Evolutionary conservation across 2,329 filamentous ascomycete species (phyloP), one percentile per base, ranked within the genome.

Genomic region (Diaporthe humulicola): DNA sequence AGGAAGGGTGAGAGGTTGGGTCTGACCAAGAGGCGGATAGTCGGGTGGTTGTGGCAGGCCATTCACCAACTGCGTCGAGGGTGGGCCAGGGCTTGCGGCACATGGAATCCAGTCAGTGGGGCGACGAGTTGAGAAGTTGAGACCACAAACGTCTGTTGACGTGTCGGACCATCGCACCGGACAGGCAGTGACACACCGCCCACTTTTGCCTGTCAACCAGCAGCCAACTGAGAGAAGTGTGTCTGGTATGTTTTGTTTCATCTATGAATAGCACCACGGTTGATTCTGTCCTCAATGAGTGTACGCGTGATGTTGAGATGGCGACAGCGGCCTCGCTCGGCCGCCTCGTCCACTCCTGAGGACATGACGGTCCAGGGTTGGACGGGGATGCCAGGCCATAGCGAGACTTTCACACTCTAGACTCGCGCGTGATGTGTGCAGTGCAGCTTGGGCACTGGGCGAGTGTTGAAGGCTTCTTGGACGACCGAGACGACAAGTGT

Each of bases 131-230:
- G 58, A 42, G 58, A 40, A 42, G 58, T 61, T 45, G 38, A 61
- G 58, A 61, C 58, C 58, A 61, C 38, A 61, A 61, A 61, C 38
- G 58, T 45, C 58, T 61, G 58, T 61, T 61, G 58, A 61, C 58
- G 38, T 61, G 58, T 61, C 58, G 58, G 58, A 61, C 58, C 58
- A 61, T 61, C 15, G 58, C 58, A 15, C 58, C 58, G 58, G 58
- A 61, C 38, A 45, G 38, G 58, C 58, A 42, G 38, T 61, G 58
- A 61, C 38, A 61, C 58, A 42, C 36, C 58, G 58, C 58, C 58
- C 58, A 61, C 58, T 61, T 42, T 61, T 61, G 40, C 58, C 15
- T 61, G 38, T 40, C 40, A 17, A 61, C 38, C 38, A 61, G 25
- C 58, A 45, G 38, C 58, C 40, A 15, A 28, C n/a, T 22, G 22